Evolutionary conservation across 306 rosid genomes (phyloP), one percentile per base, ranked within the genome.

Genomic region (Pachyrhizus erosus): DNA sequence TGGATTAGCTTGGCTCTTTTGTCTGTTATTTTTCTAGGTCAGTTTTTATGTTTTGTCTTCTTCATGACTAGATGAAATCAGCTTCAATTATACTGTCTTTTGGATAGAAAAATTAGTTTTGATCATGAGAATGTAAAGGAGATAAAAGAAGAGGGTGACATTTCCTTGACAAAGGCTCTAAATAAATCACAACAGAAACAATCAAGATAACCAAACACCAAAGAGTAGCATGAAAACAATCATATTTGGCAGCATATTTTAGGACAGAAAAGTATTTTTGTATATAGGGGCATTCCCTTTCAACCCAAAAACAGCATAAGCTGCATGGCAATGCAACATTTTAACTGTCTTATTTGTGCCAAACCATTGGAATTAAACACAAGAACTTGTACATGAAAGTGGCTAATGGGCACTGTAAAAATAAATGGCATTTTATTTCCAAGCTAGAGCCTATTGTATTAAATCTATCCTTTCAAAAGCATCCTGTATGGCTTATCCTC

Each of bases 1-100:
- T 64, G 20, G n/a, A 43, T 29, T 55, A 34, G 61, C 73, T 67
- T 42, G 45, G 49, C 84, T 74, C 18, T 37, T 34, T 55, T n/a
- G 1, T 45, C 9, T 64, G 52, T 64, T 70, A n/a, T 20, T 62
- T 62, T 15, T 79, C 34, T 18, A 6, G 77, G 20, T 57, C 26
- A 23, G 8, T 52, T 52, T 34, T 51, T 52, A 54, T 3, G 20
- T 21, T 68, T 67, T 65, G 39, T 49, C 33, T 65, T 14, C 20
- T 62, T 52, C 69, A 15, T 51, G 54, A 34, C 69, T 55, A 69
- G 60, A 68, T 18, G 45, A 57, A 43, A 48, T 60, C 55, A 34
- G 21, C 33, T 46, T 21, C 20, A 45, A 14, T 27, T 72, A 48
- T 72, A 27, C 31, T 15, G 31, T n/a, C n/a, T 66, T 67, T 37